phyloP scores from a whole-genome alignment of 148 eudicot species.

The Arbutus unedo region DNA sequence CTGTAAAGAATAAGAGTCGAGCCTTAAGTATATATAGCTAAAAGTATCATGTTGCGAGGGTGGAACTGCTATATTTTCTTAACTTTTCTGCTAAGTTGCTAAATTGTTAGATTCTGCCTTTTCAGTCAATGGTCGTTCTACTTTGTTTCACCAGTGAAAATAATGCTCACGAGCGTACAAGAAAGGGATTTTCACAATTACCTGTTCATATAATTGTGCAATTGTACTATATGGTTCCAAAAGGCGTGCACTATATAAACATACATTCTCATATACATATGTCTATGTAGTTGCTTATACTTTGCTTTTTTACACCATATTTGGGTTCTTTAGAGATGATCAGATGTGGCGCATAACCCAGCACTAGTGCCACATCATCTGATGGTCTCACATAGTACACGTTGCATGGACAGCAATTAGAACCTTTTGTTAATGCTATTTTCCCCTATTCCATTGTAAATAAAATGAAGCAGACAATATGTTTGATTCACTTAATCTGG shows the following conservation, averaged over 20 bases:
- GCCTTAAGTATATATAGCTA: background rate
- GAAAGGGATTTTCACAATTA: background rate
- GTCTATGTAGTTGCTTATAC: background rate
- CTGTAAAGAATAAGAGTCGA: background rate
- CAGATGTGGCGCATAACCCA: background rate
- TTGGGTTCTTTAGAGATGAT: background rate
- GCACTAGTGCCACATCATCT: background rate
- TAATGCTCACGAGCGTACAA: background rate
- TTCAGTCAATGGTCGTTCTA: background rate
- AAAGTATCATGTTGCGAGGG: background rate
- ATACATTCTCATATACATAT: background rate
- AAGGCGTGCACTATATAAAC: background rate
- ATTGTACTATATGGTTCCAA: no score
- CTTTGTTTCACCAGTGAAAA: conserved; percentile 1
- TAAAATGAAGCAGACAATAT: no score
- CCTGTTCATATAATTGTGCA: background rate
- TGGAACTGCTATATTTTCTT: background rate
- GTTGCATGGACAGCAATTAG: background rate
- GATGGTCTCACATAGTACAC: background rate
- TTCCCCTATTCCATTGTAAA: background rate
- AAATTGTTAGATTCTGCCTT: background rate
- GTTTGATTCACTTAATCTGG: background rate
- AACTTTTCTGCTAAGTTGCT: background rate
- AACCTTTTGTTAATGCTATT: background rate
- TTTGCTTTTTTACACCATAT: background rate